phyloP scores from a whole-genome alignment of 148 eudicot species.

The Rhododendron mucronatum region DNA sequence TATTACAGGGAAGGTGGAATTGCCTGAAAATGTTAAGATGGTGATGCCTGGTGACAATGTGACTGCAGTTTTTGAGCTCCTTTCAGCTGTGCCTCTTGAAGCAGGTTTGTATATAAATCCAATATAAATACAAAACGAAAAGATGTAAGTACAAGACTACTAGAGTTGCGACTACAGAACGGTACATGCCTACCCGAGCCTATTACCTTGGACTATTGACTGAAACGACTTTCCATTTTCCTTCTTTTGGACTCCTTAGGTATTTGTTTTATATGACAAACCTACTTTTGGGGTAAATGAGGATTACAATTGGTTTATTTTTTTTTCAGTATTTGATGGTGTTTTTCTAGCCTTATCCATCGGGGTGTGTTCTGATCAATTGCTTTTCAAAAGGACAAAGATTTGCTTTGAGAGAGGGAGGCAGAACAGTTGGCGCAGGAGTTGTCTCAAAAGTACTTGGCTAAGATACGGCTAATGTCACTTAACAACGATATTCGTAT shows the following conservation, averaged over 20 bases:
- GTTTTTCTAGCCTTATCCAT: not conserved
- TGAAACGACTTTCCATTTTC: too few relatives aligned
- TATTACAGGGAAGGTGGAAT: slow-evolving; percentile 64
- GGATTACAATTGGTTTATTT: not conserved
- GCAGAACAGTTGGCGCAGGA: slow-evolving; percentile 67
- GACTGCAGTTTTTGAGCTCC: slow-evolving; percentile 39
- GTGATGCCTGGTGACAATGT: slow-evolving; percentile 43
- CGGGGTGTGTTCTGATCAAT: not conserved
- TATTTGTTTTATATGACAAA: not conserved
- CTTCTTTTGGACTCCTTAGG: not conserved
- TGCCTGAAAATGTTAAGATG: slow-evolving; percentile 20
- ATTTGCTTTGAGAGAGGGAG: slow-evolving; percentile 83
- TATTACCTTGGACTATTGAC: too few relatives aligned
- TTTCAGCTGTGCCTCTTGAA: slow-evolving; percentile 59
- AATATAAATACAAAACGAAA: too few relatives aligned
- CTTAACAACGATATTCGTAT: not conserved
- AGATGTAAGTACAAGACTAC: too few relatives aligned
- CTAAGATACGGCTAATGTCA: slow-evolving; percentile 12
- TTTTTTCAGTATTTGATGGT: not conserved
- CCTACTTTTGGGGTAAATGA: slow-evolving; percentile 6
- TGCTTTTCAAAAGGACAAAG: slow-evolving; percentile 55
- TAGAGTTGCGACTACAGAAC: too few relatives aligned
- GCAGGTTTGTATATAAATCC: slow-evolving; percentile 34
- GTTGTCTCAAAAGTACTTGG: slow-evolving; percentile 66
- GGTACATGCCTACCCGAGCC: too few relatives aligned